Evolutionary conservation across 257 asterid genomes (phyloP), one percentile per base, ranked within the genome.

Genomic region (Solanum ossicruentum): DNA sequence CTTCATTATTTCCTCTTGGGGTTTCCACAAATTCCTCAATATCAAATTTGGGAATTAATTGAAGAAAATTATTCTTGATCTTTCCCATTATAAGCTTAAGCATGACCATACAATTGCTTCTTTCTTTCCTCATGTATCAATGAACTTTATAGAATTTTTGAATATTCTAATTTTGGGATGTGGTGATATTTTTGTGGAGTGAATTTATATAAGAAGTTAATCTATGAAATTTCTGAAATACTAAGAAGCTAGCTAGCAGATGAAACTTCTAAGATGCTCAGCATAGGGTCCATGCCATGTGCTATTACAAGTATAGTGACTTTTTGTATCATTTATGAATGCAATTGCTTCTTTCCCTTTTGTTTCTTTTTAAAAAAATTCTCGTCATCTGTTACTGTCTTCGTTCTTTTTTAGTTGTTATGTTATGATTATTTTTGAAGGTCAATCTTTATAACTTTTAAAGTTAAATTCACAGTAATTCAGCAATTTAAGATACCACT

Each of bases 251-350:
- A 65, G 71, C 70, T 23, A 52, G 65, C 55, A 54, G 51, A 84
- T 80, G 93, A 91, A 90, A 92, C 66, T 92, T 91, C 96, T 63
- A 51, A 23, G 93, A 86, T 82, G 84, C 47, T 84, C 28, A 57
- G 86, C 18, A 69, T 21, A 57, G 67, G 90, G 86, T 83, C 82
- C 87, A 65, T 83, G 18, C 43, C 55, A 63, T 71, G 56, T 72
- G 66, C 72, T 75, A 28, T 12, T 39, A 3, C 79, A 70, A 70
- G 52, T 39, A 32, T 3, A 32, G 63, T 23, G 61, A 79, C 52
- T 20, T 72, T 23, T 12, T 26, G 11, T 60, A 4, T 49, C 83
- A 90, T 80, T 82, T 72, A 85, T 55, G 60, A 55, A 32, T 84
- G 84, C 71, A 10, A 85, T 87, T 88, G 79, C 57, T 77, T 67